A percentile compares a stretch with the other conserved stretches of the same genome.
phyloP scores from a whole-genome alignment of 805 yeast genomes.

The Schizosaccharomyces osmophilus region DNA sequence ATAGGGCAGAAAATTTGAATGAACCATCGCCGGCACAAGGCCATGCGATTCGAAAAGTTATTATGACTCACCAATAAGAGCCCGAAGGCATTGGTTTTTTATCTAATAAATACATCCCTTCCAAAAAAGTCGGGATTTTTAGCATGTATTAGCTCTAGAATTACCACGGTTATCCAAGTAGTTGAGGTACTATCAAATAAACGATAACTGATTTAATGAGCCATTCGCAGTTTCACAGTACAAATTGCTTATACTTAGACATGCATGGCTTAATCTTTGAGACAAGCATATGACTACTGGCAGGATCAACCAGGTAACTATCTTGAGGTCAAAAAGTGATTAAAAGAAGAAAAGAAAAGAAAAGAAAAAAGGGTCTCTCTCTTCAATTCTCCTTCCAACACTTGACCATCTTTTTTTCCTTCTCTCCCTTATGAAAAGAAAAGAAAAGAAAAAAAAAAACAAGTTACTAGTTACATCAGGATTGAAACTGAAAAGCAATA shows the following conservation, averaged over 20 bases:
- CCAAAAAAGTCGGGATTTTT: slow-evolving; percentile 18
- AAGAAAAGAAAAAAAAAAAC: slow-evolving; percentile 2
- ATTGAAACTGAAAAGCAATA: too few relatives aligned
- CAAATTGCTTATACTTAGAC: slow-evolving; percentile 25
- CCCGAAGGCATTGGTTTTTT: slow-evolving; percentile 22
- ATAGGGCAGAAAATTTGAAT: slow-evolving; percentile 26
- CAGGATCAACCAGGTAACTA: slow-evolving; percentile 27
- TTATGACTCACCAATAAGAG: slow-evolving; percentile 21
- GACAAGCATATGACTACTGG: slow-evolving; percentile 30
- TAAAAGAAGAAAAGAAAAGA: too few relatives aligned
- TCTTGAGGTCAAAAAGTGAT: slow-evolving; percentile 1
- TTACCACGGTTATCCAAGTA: slow-evolving; percentile 26
- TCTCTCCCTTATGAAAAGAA: too few relatives aligned
- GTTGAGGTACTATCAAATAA: slow-evolving; percentile 24
- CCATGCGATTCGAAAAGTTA: slow-evolving; percentile 22
- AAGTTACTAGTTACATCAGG: too few relatives aligned
- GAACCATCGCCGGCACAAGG: slow-evolving; percentile 24
- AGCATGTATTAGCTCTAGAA: slow-evolving; percentile 27
- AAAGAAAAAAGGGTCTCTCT: too few relatives aligned
- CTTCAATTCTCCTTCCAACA: too few relatives aligned
- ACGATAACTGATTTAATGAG: slow-evolving; percentile 27
- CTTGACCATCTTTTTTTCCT: too few relatives aligned
- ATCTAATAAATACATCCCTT: slow-evolving; percentile 23
- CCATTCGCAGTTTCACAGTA: slow-evolving; percentile 28
- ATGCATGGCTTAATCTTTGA: slow-evolving; percentile 27